Percentiles rank a stretch among this genome's conserved stretches.
Conservation (phyloP, 768 basidiomycete species). For the Termitomyces eurrhizus region DNA sequence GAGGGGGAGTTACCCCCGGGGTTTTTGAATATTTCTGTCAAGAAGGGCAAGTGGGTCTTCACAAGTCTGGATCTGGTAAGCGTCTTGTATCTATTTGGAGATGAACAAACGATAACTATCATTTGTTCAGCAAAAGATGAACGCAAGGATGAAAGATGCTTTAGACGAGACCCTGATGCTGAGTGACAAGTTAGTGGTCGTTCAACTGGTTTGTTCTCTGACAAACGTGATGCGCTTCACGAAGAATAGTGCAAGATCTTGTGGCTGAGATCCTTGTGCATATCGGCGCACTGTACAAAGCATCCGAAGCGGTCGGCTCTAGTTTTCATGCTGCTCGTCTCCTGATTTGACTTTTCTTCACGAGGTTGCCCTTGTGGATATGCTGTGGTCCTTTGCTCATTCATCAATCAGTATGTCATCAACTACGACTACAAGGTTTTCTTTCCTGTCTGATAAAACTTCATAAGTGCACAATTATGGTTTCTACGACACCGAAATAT, state of each 20-base stretch:
- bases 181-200: constrained; percentile 61
- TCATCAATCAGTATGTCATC: constrained; percentile 64
- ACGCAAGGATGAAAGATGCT: constrained; percentile 85
- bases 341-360: neutral
- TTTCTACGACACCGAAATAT: constrained; percentile 13
- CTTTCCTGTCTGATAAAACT: neutral
- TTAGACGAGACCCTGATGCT: constrained; percentile 86
- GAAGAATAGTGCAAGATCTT: constrained; percentile 77
- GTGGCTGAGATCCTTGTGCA: constrained; percentile 64
- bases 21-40: constrained; percentile 63
- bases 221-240: neutral
- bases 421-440: neutral
- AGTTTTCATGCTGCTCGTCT: neutral
- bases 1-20: constrained; percentile 63
- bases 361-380: constrained; percentile 84
- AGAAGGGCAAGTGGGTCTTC: constrained; percentile 72
- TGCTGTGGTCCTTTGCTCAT: constrained; percentile 88
- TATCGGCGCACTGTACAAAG: constrained; percentile 82
- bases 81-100: neutral
- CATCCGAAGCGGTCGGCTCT: constrained; percentile 77
- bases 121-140: constrained; percentile 72
- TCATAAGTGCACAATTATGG: constrained; percentile 45
- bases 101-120: neutral
- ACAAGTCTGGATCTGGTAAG: constrained; percentile 79
- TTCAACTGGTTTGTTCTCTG: neutral